Conservation (phyloP, 345 rosid species). For the Raphanus raphanistrum region DNA sequence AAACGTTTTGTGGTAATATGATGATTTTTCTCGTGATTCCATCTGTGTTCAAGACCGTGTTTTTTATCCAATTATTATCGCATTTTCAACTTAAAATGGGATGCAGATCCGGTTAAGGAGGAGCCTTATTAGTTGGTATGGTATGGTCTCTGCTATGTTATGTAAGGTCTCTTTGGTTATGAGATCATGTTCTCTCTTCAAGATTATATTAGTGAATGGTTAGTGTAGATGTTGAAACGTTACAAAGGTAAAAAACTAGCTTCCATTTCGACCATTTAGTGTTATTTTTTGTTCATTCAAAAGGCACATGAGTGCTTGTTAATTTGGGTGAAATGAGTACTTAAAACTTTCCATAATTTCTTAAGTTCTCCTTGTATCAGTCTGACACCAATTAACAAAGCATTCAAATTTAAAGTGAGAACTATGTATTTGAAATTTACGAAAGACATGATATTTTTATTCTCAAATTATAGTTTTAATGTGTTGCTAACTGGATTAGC, state of each 20-base stretch:
- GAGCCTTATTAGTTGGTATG: neutral
- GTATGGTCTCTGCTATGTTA: neutral
- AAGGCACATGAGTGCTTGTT: neutral
- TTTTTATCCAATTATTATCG: neutral
- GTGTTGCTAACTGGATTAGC: neutral
- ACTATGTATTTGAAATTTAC: neutral
- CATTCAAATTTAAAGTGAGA: neutral
- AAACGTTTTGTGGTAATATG: constrained; percentile 4
- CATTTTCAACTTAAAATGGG: neutral
- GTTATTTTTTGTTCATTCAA: neutral
- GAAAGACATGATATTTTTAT: neutral
- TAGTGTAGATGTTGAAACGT: neutral
- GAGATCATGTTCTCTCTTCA: neutral
- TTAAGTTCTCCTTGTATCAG: neutral
- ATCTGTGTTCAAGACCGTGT: neutral
- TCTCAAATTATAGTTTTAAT: neutral
- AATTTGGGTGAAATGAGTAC: neutral
- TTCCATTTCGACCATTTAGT: neutral
- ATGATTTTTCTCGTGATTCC: neutral
- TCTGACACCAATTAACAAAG: neutral
- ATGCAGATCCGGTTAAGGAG: neutral
- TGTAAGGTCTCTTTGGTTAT: neutral
- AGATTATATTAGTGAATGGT: neutral
- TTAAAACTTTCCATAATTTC: neutral
- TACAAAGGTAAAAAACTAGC: neutral